Evolutionary conservation across 495 filamentous ascomycete species (phyloP).

Genomic region (Staphylotrichum tortipilum): DNA sequence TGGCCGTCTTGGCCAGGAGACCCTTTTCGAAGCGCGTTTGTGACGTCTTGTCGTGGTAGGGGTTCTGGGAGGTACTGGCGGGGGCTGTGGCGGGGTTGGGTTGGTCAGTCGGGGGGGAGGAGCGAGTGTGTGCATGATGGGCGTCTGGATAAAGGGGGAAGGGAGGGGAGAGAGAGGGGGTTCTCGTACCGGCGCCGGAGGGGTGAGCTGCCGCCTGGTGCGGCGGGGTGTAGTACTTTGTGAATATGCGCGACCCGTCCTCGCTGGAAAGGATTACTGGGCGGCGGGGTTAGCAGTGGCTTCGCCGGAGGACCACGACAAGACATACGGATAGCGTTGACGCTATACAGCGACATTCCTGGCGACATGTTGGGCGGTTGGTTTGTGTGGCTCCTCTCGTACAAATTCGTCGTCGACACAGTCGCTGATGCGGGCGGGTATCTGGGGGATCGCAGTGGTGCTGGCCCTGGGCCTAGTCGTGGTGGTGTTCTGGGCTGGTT

Average conservation of each 20-base stretch:
- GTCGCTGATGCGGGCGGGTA: not conserved
- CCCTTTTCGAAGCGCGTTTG: constrained; percentile 96
- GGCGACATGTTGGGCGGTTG: constrained; percentile 34
- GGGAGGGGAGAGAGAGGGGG: too few species aligned
- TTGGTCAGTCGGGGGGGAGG: not conserved
- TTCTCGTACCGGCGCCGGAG: constrained; percentile 8
- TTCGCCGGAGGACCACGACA: too few species aligned
- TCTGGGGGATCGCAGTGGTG: too few species aligned
- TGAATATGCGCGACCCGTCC: constrained; percentile 81
- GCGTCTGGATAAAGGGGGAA: too few species aligned
- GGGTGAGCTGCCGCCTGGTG: constrained; percentile 56
- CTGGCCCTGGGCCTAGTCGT: not conserved
- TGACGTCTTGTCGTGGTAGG: constrained; percentile 83
- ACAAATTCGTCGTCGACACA: not conserved
- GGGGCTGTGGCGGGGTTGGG: constrained; percentile 10
- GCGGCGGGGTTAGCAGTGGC: too few species aligned
- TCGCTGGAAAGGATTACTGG: constrained; percentile 59
- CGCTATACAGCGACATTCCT: constrained; percentile 76
- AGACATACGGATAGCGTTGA: constrained; percentile 71
- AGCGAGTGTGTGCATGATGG: too few species aligned
- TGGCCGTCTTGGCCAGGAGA: constrained; percentile 89
- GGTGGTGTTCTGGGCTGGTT: not conserved
- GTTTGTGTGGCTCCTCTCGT: not conserved
- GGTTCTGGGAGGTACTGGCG: constrained; percentile 40
- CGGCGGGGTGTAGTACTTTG: constrained; percentile 90